Conservation (phyloP, 805 yeast species). For the Cyberlindnera euphorbiiphila region DNA sequence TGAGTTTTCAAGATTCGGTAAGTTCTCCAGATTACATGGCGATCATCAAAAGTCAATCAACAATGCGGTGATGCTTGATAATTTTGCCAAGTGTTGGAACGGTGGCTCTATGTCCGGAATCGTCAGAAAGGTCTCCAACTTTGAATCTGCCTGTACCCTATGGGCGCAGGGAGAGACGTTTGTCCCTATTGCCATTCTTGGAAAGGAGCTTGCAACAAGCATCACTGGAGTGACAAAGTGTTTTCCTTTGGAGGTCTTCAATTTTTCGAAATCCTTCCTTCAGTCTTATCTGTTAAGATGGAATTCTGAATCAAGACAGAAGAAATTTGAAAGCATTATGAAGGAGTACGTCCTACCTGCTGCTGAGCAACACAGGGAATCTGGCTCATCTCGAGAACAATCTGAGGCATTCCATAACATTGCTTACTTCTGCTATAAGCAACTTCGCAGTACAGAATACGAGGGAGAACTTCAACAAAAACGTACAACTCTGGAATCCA, state of each 20-base stretch:
- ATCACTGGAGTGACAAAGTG: constrained; percentile 7
- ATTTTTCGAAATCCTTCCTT: constrained; percentile 25
- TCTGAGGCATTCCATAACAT: constrained; percentile 52
- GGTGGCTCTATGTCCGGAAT: neutral
- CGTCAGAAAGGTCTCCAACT: constrained; percentile 21
- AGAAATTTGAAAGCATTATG: constrained; percentile 56
- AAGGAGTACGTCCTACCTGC: constrained; percentile 46
- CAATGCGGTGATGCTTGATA: constrained; percentile 42
- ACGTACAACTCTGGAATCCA: constrained; percentile 38
- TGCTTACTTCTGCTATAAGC: constrained; percentile 73
- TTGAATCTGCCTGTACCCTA: constrained; percentile 54
- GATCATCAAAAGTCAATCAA: constrained; percentile 49
- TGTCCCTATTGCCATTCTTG: constrained; percentile 55
- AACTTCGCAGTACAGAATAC: constrained; percentile 43
- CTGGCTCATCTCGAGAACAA: constrained; percentile 26
- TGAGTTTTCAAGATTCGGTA: constrained; percentile 43
- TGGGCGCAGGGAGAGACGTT: constrained; percentile 62
- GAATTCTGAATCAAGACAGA: constrained; percentile 69
- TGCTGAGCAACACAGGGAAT: constrained; percentile 13
- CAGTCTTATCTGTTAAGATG: constrained; percentile 55
- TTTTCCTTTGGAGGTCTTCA: constrained; percentile 10
- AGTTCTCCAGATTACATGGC: constrained; percentile 34
- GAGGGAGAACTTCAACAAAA: constrained; percentile 42
- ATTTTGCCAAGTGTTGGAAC: constrained; percentile 28
- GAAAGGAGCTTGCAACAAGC: constrained; percentile 22